These are phyloP conservation scores for Lentinus polychrous DNA, from an alignment of 1,284 basidiomycete species.

Conservation along the genomic window DNA sequence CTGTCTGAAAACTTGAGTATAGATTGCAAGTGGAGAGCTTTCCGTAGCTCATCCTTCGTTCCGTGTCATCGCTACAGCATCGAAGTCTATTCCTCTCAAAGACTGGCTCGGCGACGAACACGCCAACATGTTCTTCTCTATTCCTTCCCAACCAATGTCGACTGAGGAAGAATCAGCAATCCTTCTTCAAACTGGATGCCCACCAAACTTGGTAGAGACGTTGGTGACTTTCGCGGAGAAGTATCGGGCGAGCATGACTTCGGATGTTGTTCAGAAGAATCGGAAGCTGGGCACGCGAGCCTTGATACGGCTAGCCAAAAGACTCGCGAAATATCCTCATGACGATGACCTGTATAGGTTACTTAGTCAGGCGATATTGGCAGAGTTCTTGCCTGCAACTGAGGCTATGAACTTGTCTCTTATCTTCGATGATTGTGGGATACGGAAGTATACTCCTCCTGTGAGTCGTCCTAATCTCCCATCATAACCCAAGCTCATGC, in stretches of 20 bases:
- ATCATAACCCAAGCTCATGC: not conserved
- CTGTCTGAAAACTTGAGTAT: conserved; percentile 1
- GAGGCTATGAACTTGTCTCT: conserved; percentile 50
- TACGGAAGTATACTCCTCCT: conserved; percentile 33
- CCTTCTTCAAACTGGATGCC: conserved; percentile 20
- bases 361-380: conserved; percentile 43
- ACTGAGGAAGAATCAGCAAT: conserved; percentile 31
- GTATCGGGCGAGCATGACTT: conserved; percentile 46
- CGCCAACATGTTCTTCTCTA: conserved; percentile 61
- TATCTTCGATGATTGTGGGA: conserved; percentile 43
- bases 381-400: conserved; percentile 52
- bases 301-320: conserved; percentile 47
- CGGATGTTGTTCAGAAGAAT: conserved; percentile 51
- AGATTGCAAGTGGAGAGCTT: conserved; percentile 36
- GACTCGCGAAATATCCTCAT: conserved; percentile 38
- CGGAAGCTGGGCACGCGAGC: conserved; percentile 55
- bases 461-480: conserved; percentile 25
- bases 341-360: conserved; percentile 40
- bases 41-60: conserved; percentile 50
- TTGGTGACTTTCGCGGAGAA: conserved; percentile 41
- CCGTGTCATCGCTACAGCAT: conserved; percentile 53
- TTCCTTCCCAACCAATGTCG: conserved; percentile 54
- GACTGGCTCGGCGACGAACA: conserved; percentile 63
- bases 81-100: conserved; percentile 51
- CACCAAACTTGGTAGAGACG: conserved; percentile 12